Evolutionary conservation across 2,329 filamentous ascomycete species (phyloP).

Genomic region (Dothiorella sarmentorum): DNA sequence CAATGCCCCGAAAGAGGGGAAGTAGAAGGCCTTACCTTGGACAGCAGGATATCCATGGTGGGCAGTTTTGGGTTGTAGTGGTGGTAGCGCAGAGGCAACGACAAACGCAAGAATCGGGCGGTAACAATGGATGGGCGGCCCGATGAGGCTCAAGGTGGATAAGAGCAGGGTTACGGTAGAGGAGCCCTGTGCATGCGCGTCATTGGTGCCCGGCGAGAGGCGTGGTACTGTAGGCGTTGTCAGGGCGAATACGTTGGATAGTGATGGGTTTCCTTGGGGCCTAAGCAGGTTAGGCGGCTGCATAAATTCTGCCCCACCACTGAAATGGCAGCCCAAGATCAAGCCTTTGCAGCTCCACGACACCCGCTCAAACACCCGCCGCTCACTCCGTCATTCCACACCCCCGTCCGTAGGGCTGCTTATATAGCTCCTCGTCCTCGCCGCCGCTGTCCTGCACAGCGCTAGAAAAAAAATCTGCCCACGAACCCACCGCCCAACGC

Average conservation of each 20-base stretch:
- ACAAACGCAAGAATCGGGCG: slow-evolving; percentile 21
- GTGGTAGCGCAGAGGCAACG: slow-evolving; percentile 5
- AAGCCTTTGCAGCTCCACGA: slow-evolving; percentile 1
- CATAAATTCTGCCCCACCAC: slow-evolving; percentile 11
- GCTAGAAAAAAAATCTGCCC: not conserved
- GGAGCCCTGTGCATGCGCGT: slow-evolving; percentile 4
- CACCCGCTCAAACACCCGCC: not conserved
- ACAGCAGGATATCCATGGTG: slow-evolving; percentile 69
- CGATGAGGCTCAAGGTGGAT: not conserved
- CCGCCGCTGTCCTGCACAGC: not conserved
- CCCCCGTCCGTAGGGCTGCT: not conserved
- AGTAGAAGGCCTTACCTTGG: slow-evolving; percentile 57
- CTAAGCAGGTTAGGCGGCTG: not conserved
- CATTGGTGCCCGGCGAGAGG: slow-evolving; percentile 13
- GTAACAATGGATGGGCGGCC: slow-evolving; percentile 19
- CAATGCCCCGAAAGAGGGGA: too few species aligned
- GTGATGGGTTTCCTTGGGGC: not conserved
- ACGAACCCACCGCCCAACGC: not conserved
- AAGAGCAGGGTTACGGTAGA: not conserved
- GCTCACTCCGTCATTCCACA: not conserved
- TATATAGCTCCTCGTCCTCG: not conserved
- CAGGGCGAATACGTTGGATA: too few species aligned
- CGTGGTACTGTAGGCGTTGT: not conserved
- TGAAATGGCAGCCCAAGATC: slow-evolving; percentile 13
- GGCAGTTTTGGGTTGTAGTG: not conserved